phyloP scores from a whole-genome alignment of 371 early-diverging fungal species.

The Rhizopus arrhizus region DNA sequence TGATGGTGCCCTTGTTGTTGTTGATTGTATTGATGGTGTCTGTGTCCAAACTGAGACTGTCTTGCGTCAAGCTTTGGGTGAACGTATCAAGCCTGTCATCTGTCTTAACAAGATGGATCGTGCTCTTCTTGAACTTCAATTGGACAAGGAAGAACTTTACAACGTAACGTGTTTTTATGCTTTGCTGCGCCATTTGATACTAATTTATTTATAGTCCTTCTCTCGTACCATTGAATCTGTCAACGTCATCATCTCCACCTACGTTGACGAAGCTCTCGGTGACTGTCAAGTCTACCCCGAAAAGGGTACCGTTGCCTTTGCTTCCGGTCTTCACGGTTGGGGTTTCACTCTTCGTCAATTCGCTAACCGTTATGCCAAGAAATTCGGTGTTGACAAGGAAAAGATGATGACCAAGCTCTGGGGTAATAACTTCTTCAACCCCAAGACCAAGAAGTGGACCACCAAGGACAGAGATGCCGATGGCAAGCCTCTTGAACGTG shows the following conservation, averaged over 20 bases:
- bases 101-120: constrained; percentile 6
- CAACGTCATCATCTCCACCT: constrained; percentile 3
- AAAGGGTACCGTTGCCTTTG: constrained; percentile 1
- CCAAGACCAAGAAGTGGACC: constrained; percentile 96
- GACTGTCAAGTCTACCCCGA: constrained; percentile 4
- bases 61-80: constrained; percentile 6
- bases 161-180: background rate
- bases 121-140: constrained; percentile 1
- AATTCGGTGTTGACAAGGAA: background rate
- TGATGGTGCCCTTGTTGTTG: constrained; percentile 4
- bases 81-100: constrained; percentile 2
- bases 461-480: constrained; percentile 75
- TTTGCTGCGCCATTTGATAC: background rate
- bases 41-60: constrained; percentile 4
- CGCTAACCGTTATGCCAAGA: constrained; percentile 5
- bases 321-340: constrained; percentile 2
- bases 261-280: constrained; percentile 4
- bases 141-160: constrained; percentile 6
- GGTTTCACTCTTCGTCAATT: constrained; percentile 6
- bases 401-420: constrained; percentile 2
- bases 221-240: constrained; percentile 2
- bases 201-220: background rate
- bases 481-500: constrained; percentile 90
- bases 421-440: constrained; percentile 90
- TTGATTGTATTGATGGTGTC: constrained; percentile 3